Evolutionary conservation across 345 rosid genomes (phyloP), one percentile per base, ranked within the genome.

Genomic region (Kernera saxatilis): DNA sequence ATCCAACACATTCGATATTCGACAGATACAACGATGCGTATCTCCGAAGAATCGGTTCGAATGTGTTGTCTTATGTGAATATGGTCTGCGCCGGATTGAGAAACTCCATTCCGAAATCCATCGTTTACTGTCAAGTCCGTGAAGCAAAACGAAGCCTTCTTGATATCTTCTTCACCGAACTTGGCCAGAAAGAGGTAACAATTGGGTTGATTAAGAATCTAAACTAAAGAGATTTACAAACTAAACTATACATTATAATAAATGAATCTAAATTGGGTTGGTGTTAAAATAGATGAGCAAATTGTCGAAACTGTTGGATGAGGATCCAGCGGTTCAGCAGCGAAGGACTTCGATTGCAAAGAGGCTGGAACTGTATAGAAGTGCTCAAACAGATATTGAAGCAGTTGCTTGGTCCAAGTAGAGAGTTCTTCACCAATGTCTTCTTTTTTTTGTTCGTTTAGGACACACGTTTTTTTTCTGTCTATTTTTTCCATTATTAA

Each of bases 181-280:
- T 93, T 80, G 98, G 98, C 37, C 78, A 62, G 76, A 93, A 79
- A 73, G 98, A 91, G 90, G 98, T 87, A n/a, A n/a, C n/a, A n/a
- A n/a, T n/a, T n/a, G n/a, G n/a, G n/a, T n/a, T n/a, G n/a, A n/a
- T n/a, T n/a, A n/a, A n/a, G n/a, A n/a, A n/a, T n/a, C n/a, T n/a
- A n/a, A n/a, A n/a, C n/a, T n/a, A n/a, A n/a, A n/a, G n/a, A n/a
- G n/a, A n/a, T n/a, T n/a, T n/a, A n/a, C 30, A 13, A 54, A 52
- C 13, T 33, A 30, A 18, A 12, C 21, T 30, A 39, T 32, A 8
- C 30, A 21, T 56, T 23, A 21, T 45, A 15, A 5, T 15, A 19
- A 14, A 17, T 52, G 55, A 22, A 29, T 58, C 30, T 17, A 53
- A 46, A 46, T 43, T 72, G 78, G 35, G 26, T 51, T 68, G 36